Evolutionary conservation across 441 rosid genomes (phyloP).

Genomic region (Euphorbia schlechtendalii): DNA sequence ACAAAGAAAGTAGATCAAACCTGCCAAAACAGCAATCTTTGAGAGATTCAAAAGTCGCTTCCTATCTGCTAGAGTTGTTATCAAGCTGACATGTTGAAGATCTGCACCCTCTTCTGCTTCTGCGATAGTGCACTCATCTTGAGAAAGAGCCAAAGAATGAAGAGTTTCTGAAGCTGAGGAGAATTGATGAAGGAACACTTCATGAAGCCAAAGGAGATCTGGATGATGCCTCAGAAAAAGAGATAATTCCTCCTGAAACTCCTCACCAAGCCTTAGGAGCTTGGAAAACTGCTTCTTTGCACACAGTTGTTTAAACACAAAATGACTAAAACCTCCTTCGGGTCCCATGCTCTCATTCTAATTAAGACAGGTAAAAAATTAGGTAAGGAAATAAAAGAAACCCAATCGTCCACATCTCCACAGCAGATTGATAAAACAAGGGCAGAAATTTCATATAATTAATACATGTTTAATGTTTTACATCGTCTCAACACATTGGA

Average conservation of each 20-base stretch:
- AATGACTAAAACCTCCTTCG: conserved; percentile 85
- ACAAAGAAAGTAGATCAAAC: conserved; percentile 24
- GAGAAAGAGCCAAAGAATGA: conserved; percentile 67
- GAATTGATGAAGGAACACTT: conserved; percentile 77
- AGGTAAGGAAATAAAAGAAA: conserved; percentile 8
- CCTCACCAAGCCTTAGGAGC: conserved; percentile 93
- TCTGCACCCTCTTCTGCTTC: conserved; percentile 38
- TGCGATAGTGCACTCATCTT: conserved; percentile 37
- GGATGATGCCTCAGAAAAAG: conserved; percentile 60
- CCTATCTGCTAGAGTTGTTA: conserved; percentile 57
- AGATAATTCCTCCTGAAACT: conserved; percentile 72
- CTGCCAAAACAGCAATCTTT: conserved; percentile 82
- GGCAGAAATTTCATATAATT: not conserved
- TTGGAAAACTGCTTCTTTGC: conserved; percentile 59
- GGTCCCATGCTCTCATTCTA: conserved; percentile 93
- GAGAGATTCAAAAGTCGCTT: conserved; percentile 76
- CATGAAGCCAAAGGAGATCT: conserved; percentile 82
- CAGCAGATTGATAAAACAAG: conserved; percentile 4
- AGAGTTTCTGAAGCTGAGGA: conserved; percentile 83
- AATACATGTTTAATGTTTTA: not conserved
- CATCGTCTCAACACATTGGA: not conserved
- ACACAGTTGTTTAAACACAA: conserved; percentile 70
- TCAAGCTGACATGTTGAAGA: conserved; percentile 23
- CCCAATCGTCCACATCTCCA: not conserved
- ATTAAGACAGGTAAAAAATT: conserved; percentile 23